Conservation (phyloP, 1,139 yeast species). For the Magnusiomyces paraingens region DNA sequence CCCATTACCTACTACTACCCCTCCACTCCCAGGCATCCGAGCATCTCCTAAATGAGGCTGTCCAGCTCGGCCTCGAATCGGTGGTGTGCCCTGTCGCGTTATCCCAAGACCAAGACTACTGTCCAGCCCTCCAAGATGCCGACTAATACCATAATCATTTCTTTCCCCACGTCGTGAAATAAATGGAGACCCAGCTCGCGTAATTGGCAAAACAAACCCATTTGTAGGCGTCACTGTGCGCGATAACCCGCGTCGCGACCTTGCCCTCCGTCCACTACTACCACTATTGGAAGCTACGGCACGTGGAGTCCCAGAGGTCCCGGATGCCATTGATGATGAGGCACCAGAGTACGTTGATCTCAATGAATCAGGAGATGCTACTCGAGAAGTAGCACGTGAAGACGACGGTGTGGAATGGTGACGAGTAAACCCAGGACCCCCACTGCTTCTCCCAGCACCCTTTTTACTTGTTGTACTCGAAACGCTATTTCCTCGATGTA, state of each 20-base stretch:
- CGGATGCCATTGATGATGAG: not conserved
- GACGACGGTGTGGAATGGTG: not conserved
- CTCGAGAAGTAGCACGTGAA: not conserved
- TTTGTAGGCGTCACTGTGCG: no score
- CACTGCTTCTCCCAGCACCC: not conserved
- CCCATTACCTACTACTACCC: no score
- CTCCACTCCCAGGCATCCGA: constrained; percentile 1
- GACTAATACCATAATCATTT: no score
- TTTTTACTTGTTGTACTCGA: not conserved
- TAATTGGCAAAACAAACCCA: no score
- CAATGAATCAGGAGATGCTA: constrained; percentile 2
- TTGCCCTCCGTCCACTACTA: not conserved
- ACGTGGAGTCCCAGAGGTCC: not conserved
- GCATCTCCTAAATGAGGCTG: not conserved
- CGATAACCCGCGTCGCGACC: not conserved
- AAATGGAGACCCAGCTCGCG: constrained; percentile 5
- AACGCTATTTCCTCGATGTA: not conserved
- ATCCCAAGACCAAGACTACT: not conserved
- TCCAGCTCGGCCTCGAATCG: not conserved
- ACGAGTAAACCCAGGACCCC: not conserved
- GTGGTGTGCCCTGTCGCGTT: not conserved
- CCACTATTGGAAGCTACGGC: not conserved
- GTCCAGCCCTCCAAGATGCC: no score
- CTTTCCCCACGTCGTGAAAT: not conserved
- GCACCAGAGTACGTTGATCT: not conserved